Evolutionary conservation across 108 stramenopile species (phyloP).

Genomic region (Cylindrotheca closterium): DNA sequence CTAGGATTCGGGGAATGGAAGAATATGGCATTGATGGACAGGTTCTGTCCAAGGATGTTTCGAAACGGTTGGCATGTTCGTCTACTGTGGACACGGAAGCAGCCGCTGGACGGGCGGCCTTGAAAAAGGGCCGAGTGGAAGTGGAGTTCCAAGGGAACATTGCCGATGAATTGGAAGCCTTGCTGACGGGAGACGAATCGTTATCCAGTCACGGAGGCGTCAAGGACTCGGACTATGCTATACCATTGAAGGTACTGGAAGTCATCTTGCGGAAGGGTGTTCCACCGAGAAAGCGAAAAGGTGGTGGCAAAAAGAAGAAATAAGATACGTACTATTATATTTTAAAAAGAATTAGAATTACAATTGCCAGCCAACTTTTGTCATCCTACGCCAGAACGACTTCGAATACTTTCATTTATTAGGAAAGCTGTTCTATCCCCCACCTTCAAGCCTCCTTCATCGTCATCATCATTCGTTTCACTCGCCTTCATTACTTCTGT

Average conservation of each 20-base stretch:
- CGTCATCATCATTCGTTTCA: neutral
- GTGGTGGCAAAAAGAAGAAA: neutral
- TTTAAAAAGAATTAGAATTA: too few species aligned
- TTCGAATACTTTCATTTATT: conserved; percentile 10
- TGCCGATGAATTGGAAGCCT: conserved; percentile 67
- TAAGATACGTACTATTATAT: too few species aligned
- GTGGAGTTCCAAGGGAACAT: conserved; percentile 74
- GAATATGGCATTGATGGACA: conserved; percentile 64
- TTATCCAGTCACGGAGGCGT: conserved; percentile 72
- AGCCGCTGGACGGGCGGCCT: conserved; percentile 43
- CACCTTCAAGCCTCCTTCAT: neutral
- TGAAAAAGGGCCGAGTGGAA: conserved; percentile 63
- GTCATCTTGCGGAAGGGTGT: conserved; percentile 69
- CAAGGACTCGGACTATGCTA: conserved; percentile 49
- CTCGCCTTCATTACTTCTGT: neutral
- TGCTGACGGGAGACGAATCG: conserved; percentile 71
- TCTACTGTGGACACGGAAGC: conserved; percentile 50
- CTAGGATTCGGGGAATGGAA: conserved; percentile 70
- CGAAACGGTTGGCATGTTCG: conserved; percentile 71
- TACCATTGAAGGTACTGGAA: conserved; percentile 62
- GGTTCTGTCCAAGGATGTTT: conserved; percentile 53
- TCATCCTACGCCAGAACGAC: too few species aligned
- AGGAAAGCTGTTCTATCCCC: conserved; percentile 12
- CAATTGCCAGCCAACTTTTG: too few species aligned
- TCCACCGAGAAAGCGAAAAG: conserved; percentile 56